These are phyloP conservation scores for Dunaliella sp. DNA, from an alignment of 139 green algal species.

Conservation along the genomic window DNA sequence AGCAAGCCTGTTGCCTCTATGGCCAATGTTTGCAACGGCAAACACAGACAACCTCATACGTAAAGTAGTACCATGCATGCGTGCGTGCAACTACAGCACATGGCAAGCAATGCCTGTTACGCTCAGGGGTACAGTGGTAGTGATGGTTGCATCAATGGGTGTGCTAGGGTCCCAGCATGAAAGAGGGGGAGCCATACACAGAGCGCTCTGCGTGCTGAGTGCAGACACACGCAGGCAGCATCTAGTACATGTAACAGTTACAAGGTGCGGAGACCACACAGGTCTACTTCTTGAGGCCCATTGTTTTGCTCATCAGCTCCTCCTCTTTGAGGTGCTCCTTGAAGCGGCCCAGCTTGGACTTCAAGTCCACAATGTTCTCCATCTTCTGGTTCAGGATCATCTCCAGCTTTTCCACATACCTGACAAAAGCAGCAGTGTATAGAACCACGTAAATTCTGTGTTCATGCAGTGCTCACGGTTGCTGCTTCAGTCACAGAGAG, in stretches of 20 bases:
- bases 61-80: neutral
- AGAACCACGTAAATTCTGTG: too few species aligned
- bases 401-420: slow-evolving; percentile 69
- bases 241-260: too few species aligned
- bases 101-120: neutral
- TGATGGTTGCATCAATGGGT: neutral
- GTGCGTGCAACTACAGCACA: too few species aligned
- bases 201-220: neutral
- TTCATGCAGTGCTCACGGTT: too few species aligned
- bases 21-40: neutral
- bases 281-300: neutral
- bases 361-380: slow-evolving; percentile 45
- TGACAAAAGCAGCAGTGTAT: neutral
- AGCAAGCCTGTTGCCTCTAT: neutral
- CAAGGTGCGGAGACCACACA: too few species aligned
- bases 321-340: slow-evolving; percentile 62
- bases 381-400: slow-evolving; percentile 64
- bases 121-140: neutral
- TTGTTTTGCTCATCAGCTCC: slow-evolving; percentile 36
- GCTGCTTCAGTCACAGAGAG: too few species aligned
- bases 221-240: neutral
- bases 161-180: neutral
- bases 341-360: slow-evolving; percentile 59
- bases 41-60: neutral
- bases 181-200: neutral